Conservation (phyloP, 148 eudicot species). For the Limonium bicolor region DNA sequence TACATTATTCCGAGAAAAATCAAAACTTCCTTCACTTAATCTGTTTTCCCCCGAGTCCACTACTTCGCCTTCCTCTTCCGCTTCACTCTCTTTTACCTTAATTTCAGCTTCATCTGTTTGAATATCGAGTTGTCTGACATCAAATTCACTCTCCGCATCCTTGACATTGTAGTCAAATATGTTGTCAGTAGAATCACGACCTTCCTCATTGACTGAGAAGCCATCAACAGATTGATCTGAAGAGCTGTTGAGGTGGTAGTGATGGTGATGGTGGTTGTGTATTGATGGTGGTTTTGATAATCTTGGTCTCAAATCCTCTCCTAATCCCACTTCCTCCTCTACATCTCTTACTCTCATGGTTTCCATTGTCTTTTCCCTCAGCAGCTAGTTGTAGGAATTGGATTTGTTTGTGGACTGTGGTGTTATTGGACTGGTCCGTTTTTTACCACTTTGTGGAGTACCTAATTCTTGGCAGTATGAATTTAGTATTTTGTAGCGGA, state of each 20-base stretch:
- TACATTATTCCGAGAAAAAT: too few species aligned
- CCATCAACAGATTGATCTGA: not conserved
- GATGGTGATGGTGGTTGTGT: too few species aligned
- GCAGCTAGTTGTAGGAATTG: too few species aligned
- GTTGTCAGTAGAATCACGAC: not conserved
- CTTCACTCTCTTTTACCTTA: not conserved
- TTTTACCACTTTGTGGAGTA: too few species aligned
- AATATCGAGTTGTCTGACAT: not conserved
- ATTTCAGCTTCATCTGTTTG: not conserved
- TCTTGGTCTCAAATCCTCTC: not conserved
- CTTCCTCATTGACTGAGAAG: not conserved
- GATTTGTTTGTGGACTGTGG: too few species aligned
- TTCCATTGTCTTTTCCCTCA: conserved; percentile 1
- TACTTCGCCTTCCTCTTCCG: conserved; percentile 1
- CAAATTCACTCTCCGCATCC: not conserved
- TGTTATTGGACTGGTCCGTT: too few species aligned
- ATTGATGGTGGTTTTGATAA: too few species aligned
- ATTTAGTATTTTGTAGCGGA: too few species aligned
- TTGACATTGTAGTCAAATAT: not conserved
- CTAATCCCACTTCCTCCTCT: not conserved
- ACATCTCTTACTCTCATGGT: not conserved
- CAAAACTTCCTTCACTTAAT: not conserved
- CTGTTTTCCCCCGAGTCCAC: not conserved
- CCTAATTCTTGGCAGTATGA: too few species aligned
- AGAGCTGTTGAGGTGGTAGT: too few species aligned